Evolutionary conservation across 108 stramenopile species (phyloP).

Genomic region (Skeletonema menzelii): DNA sequence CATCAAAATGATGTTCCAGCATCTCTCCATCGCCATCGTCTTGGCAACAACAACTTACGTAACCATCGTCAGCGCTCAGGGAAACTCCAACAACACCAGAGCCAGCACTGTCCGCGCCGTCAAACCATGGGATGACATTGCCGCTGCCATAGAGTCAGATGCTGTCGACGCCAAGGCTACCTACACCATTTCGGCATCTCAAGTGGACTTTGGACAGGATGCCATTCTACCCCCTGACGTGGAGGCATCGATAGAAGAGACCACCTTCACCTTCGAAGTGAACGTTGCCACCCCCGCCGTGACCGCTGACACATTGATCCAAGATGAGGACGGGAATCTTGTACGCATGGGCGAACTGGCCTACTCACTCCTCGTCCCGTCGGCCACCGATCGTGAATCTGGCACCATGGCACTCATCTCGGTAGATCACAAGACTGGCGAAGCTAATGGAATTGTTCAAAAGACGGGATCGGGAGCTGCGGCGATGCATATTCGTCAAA

Average conservation of each 20-base stretch:
- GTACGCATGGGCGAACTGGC: neutral
- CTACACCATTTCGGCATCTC: neutral
- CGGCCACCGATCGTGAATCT: neutral
- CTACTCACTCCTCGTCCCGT: neutral
- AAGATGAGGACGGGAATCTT: constrained; percentile 1
- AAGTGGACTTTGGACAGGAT: neutral
- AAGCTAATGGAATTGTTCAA: constrained; percentile 4
- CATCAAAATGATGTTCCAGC: neutral
- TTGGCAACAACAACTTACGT: neutral
- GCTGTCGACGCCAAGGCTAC: neutral
- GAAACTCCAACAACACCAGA: neutral
- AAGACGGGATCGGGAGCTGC: neutral
- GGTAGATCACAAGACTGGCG: constrained; percentile 10
- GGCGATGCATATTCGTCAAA: constrained; percentile 13
- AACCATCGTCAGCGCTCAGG: neutral
- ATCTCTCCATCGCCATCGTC: neutral
- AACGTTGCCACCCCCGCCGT: neutral
- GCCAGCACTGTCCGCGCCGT: neutral
- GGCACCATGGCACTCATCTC: constrained; percentile 10
- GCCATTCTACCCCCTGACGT: neutral
- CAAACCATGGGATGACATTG: neutral
- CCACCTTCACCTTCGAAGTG: neutral
- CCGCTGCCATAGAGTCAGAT: neutral
- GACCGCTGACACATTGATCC: neutral
- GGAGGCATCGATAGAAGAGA: neutral